These are phyloP conservation scores for Quillaja saponaria DNA, from an alignment of 306 rosid genomes.

Conservation along the genomic window DNA sequence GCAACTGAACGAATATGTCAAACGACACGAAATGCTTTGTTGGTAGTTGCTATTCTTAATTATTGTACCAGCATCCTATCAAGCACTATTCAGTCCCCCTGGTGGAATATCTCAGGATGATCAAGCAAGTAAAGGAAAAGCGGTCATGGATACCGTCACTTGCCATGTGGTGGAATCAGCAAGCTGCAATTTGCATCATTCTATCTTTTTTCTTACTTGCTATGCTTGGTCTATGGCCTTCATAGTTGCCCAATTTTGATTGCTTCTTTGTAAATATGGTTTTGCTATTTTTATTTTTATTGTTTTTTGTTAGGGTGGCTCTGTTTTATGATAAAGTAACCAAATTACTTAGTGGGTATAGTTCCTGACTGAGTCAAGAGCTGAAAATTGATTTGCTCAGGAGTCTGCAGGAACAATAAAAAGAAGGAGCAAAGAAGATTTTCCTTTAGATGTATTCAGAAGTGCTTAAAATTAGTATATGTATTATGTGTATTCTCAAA, in stretches of 20 bases:
- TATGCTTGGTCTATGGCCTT: conserved; percentile 19
- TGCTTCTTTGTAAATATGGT: not conserved
- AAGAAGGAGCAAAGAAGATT: no score
- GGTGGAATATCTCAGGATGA: conserved; percentile 23
- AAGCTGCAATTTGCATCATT: conserved; percentile 14
- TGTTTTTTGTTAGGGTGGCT: not conserved
- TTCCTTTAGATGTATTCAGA: no score
- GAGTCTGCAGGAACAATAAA: no score
- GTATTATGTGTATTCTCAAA: no score
- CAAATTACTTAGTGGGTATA: conserved; percentile 10
- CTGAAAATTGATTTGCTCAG: no score
- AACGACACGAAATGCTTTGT: conserved; percentile 28
- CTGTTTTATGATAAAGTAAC: conserved; percentile 1
- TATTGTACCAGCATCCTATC: conserved; percentile 23
- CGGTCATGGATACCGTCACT: conserved; percentile 7
- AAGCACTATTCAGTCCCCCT: conserved; percentile 24
- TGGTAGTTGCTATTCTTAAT: conserved; percentile 31
- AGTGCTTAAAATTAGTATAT: no score
- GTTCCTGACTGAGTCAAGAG: no score
- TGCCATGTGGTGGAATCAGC: conserved; percentile 34
- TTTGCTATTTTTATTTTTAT: not conserved
- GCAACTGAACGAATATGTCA: conserved; percentile 24
- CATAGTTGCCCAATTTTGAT: conserved; percentile 7
- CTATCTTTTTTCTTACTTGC: conserved; percentile 12
- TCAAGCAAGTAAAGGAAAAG: conserved; percentile 3